Base-by-base conservation (phyloP, 306 rosid species). In the Potentilla sterilis region DNA sequence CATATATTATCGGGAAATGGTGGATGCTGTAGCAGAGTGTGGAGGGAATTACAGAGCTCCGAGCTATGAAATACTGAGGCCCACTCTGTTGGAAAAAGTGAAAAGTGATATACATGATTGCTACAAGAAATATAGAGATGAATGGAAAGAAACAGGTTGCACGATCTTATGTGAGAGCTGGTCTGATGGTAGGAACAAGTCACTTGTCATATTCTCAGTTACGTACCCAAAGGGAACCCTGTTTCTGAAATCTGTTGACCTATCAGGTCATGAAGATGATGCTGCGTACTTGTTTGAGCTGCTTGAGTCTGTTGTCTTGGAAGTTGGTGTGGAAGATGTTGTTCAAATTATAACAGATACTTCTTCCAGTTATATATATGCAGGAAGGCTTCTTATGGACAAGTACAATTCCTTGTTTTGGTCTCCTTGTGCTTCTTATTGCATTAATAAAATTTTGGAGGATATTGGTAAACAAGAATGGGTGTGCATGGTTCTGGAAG, bases 11-110 rank as follows among this genome's bases (percentile, higher is more conserved):
- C 90, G 82, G 77, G 92, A 91, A 79, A 91, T 91, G 94, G 86
- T 89, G 80, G 78, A 87, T 80, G 88, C 90, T 59, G 67, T 91
- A 47, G 87, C 85, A 43, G 88, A 84, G 49, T 83, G 86, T 49
- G 92, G 89, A 74, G 85, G 73, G 21, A 90, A 91, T n/a, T 91
- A 91, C 83, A 81, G 81, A 82, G 92, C 89, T 63, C 94, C 97
- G n/a, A 80, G 85, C 81, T 86, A 72, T 75, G 92, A 89, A 75
- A 83, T 82, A 76, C 62, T 91, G 47, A 81, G 80, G 80, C 86
- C 84, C 38, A 81, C 85, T 66, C 89, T 83, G 59, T 71, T 86
- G 88, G 92, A 86, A 24, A 86, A 79, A 73, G 90, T 89, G 76
- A 91, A 91, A 74, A 78, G 79, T 70, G 89, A 87, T 21, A 73